phyloP scores from a whole-genome alignment of 2,329 filamentous ascomycete genomes.

The Xylariaceae sp. region DNA sequence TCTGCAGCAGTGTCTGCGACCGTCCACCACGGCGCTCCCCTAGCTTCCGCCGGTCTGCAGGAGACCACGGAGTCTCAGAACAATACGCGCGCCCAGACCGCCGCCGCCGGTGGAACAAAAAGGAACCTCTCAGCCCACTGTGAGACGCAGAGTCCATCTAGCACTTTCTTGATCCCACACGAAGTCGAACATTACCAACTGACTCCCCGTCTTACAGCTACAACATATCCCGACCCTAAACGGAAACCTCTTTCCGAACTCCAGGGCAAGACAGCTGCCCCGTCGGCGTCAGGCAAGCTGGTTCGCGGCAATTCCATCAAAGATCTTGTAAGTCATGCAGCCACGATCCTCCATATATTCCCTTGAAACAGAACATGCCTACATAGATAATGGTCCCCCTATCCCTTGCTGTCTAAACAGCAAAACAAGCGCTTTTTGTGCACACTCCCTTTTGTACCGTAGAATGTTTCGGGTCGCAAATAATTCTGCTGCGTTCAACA shows the following conservation, averaged over 20 bases:
- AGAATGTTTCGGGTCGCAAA: neutral
- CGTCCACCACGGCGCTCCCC: slow-evolving; percentile 25
- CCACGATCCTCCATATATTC: neutral
- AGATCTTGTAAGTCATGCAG: slow-evolving; percentile 25
- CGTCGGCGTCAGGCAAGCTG: slow-evolving; percentile 36
- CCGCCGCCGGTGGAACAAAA: slow-evolving; percentile 43
- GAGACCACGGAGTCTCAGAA: slow-evolving; percentile 57
- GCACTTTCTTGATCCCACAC: neutral
- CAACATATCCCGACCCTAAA: slow-evolving; percentile 52
- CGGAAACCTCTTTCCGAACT: slow-evolving; percentile 54
- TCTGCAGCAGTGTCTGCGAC: slow-evolving; percentile 23
- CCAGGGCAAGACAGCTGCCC: slow-evolving; percentile 35
- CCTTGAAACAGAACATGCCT: no score
- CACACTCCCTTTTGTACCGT: neutral
- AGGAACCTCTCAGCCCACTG: slow-evolving; percentile 45
- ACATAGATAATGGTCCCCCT: no score
- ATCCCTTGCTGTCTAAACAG: neutral
- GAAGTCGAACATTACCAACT: slow-evolving; percentile 16
- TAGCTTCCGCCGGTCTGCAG: slow-evolving; percentile 36
- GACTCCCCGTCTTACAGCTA: slow-evolving; percentile 35
- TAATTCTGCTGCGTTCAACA: neutral
- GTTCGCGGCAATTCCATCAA: slow-evolving; percentile 43
- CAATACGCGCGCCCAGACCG: slow-evolving; percentile 47
- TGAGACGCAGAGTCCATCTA: slow-evolving; percentile 24
- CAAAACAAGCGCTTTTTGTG: no score